Evolutionary conservation across 2,329 filamentous ascomycete species (phyloP).

Genomic region (Colletotrichum caudatum): DNA sequence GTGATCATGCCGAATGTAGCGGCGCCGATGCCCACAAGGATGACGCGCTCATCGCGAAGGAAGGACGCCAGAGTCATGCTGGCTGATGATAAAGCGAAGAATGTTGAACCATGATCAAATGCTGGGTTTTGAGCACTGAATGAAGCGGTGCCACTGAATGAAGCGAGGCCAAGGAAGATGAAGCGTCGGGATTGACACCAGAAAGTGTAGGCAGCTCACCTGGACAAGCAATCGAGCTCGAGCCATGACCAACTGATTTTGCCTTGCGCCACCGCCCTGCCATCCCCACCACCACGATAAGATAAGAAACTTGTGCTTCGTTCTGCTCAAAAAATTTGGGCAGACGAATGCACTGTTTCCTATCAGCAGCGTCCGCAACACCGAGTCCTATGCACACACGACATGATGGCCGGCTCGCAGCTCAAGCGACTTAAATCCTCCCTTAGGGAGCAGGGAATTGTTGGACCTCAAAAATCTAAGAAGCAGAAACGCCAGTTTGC

Average conservation of each 20-base stretch:
- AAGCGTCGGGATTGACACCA: background rate
- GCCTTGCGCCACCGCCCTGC: conserved; percentile 43
- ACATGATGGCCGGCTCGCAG: conserved; percentile 90
- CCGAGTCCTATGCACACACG: conserved; percentile 8
- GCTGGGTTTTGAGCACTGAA: conserved; percentile 1
- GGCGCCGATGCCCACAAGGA: conserved; percentile 66
- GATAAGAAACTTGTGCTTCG: conserved; percentile 43
- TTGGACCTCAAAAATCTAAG: conserved; percentile 93
- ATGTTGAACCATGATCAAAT: conserved; percentile 13
- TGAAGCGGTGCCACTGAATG: background rate
- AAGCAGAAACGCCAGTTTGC: conserved; percentile 86
- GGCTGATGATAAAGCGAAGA: background rate
- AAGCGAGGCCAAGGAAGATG: background rate
- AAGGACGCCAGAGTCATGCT: conserved; percentile 48
- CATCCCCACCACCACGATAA: conserved; percentile 44
- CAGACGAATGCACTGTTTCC: conserved; percentile 6
- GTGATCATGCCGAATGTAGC: conserved; percentile 70
- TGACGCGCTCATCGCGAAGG: conserved; percentile 63
- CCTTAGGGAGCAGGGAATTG: conserved; percentile 87
- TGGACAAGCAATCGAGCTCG: background rate
- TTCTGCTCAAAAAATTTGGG: conserved; percentile 45
- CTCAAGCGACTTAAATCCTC: conserved; percentile 95
- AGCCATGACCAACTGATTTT: conserved; percentile 33
- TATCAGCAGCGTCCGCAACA: conserved; percentile 23
- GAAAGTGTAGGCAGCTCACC: background rate